Conservation (phyloP, 805 yeast genomes). For the Tetrapisispora arboricola region DNA sequence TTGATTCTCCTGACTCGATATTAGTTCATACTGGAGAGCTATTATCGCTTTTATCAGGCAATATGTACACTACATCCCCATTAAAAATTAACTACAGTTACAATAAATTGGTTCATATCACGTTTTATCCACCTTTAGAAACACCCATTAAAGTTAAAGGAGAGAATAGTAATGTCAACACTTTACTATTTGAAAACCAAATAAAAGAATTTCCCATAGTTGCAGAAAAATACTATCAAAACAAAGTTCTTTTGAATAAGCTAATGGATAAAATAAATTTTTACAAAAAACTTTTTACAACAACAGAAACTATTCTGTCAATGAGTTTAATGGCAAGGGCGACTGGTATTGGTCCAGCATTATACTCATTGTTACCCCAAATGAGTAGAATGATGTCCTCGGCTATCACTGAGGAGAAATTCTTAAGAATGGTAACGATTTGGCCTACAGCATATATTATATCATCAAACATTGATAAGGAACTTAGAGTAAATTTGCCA, state of each 20-base stretch:
- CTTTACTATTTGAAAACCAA: slow-evolving; percentile 13
- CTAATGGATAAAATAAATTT: slow-evolving; percentile 12
- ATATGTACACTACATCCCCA: slow-evolving; percentile 17
- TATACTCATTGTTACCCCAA: slow-evolving; percentile 20
- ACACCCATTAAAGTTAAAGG: slow-evolving; percentile 5
- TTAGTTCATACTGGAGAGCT: slow-evolving; percentile 22
- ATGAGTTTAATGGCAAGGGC: slow-evolving; percentile 18
- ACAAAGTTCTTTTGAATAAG: slow-evolving; percentile 10
- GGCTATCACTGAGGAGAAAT: slow-evolving; percentile 18
- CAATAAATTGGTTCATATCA: slow-evolving; percentile 13
- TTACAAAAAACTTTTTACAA: slow-evolving; percentile 18
- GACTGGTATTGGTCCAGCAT: slow-evolving; percentile 11
- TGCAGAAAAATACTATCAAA: slow-evolving; percentile 15
- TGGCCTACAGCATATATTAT: slow-evolving; percentile 24
- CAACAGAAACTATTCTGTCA: slow-evolving; percentile 22
- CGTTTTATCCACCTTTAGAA: slow-evolving; percentile 17
- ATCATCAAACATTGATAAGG: slow-evolving; percentile 16
- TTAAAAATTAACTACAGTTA: slow-evolving; percentile 13
- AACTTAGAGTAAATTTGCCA: slow-evolving; percentile 18
- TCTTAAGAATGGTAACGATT: slow-evolving; percentile 19
- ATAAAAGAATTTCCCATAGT: slow-evolving; percentile 19
- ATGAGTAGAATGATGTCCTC: slow-evolving; percentile 21
- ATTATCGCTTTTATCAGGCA: slow-evolving; percentile 14
- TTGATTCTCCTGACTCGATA: slow-evolving; percentile 22
- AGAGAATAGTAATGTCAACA: slow-evolving; percentile 6